Evolutionary conservation across 371 early-diverging fungal genomes (phyloP).

Genomic region (Lichtheimia corymbifera): DNA sequence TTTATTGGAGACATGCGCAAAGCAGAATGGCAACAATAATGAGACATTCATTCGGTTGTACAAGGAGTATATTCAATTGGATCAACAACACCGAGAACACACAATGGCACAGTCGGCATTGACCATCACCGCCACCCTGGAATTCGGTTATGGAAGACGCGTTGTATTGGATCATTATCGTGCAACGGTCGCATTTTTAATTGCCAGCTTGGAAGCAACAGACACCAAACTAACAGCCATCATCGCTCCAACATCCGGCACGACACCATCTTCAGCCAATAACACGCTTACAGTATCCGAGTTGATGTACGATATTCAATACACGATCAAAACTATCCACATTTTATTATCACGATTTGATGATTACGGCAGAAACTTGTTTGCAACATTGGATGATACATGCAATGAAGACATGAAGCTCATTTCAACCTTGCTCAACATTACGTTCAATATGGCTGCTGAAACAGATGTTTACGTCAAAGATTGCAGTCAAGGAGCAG

Average conservation of each 20-base stretch:
- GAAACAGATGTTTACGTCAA: slow-evolving; percentile 34
- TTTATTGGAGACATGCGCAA: slow-evolving; percentile 31
- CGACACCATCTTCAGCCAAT: not conserved
- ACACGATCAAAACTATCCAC: slow-evolving; percentile 39
- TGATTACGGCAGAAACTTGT: slow-evolving; percentile 9
- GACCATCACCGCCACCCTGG: slow-evolving; percentile 40
- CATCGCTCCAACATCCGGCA: not conserved
- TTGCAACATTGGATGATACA: slow-evolving; percentile 7
- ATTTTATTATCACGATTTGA: slow-evolving; percentile 39
- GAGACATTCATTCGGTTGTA: slow-evolving; percentile 16
- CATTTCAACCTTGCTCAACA: slow-evolving; percentile 18
- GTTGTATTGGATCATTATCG: not conserved
- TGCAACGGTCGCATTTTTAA: slow-evolving; percentile 2
- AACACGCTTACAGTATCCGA: slow-evolving; percentile 15
- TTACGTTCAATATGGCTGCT: slow-evolving; percentile 30
- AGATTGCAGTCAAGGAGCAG: slow-evolving; percentile 51
- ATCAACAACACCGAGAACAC: slow-evolving; percentile 16
- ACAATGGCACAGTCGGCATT: slow-evolving; percentile 39
- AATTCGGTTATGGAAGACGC: slow-evolving; percentile 22
- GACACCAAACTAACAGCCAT: not conserved
- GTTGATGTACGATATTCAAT: slow-evolving; percentile 43
- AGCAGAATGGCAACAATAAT: slow-evolving; percentile 9
- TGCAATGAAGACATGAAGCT: slow-evolving; percentile 17
- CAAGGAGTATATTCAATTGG: slow-evolving; percentile 19
- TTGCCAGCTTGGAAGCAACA: not conserved